These are phyloP conservation scores for Uromyces viciae-fabae DNA, from an alignment of 1,284 basidiomycete species.

Conservation along the genomic window DNA sequence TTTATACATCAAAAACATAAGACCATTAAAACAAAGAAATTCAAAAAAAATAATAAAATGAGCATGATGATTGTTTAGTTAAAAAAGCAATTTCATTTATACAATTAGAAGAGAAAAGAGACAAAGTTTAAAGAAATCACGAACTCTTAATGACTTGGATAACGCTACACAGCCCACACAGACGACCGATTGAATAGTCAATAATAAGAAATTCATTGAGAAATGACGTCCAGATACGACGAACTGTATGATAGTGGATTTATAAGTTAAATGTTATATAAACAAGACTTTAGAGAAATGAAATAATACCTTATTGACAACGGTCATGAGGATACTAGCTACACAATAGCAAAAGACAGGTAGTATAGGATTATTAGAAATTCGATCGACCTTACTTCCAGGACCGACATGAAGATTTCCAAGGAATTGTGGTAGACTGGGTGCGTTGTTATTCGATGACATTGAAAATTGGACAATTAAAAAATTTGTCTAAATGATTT, in stretches of 20 bases:
- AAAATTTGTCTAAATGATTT: too few relatives aligned
- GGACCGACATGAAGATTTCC: conserved; percentile 32
- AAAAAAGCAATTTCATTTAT: background rate
- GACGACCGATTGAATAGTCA: conserved; percentile 75
- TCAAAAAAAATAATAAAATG: conserved; percentile 58
- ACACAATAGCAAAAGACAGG: conserved; percentile 86
- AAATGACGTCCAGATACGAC: conserved; percentile 90
- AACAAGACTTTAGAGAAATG: conserved; percentile 47
- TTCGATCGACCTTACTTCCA: conserved; percentile 23
- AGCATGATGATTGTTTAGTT: too few relatives aligned
- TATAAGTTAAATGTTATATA: background rate
- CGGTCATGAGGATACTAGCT: conserved; percentile 94
- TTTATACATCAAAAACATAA: background rate
- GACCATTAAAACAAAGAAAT: conserved; percentile 70
- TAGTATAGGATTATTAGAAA: conserved; percentile 59
- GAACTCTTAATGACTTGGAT: conserved; percentile 4
- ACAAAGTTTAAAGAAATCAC: background rate
- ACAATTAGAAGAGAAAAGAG: background rate
- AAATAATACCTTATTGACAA: conserved; percentile 79
- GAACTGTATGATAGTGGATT: conserved; percentile 62
- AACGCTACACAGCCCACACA: conserved; percentile 39
- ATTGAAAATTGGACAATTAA: too few relatives aligned
- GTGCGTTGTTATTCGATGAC: conserved; percentile 11
- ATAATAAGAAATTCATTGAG: conserved; percentile 92
- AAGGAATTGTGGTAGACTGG: conserved; percentile 15